Evolutionary conservation across 352 stramenopile species (phyloP), one percentile per base, ranked within the genome.

Genomic region (Globisporangium polare): DNA sequence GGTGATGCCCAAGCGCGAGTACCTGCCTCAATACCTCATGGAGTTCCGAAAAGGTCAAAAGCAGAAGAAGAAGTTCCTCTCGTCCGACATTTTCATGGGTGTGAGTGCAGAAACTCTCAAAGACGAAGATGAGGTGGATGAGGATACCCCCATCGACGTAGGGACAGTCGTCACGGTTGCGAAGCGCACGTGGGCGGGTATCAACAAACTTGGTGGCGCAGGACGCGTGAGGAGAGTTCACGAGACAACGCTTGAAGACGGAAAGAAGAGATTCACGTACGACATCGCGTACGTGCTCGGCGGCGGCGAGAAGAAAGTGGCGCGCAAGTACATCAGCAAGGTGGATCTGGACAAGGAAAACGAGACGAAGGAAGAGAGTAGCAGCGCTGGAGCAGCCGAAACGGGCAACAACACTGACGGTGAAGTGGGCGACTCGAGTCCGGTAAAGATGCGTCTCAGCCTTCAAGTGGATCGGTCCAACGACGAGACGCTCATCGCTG

Each of bases 161-260:
- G 80, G 82, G 1, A 81, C 74, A 0, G 90, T 82, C 22, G 83
- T 93, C 7, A 83, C 74, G 15, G 86, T 95, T 2, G 83, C 77
- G 0, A 92, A 90, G 62, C 82, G 86, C 10, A 95, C 83, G 13
- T 95, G 86, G 86, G 82, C 86, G 33, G 86, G 86, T 2, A 95
- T 95, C 68, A 95, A 95, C 64, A 95, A 93, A 59, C 74, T 92
- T 5, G 86, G 86, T 13, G 86, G 86, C 17, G 78, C 82, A 9
- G 86, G 80, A 33, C 80, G 86, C 33, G 75, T 94, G 37, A 74
- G 74, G 10, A 82, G 78, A 67, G 75, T 86, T 42, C 79, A 87
- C 60, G 69, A 86, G 51, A 62, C 74, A 43, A 73, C 20, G 0
- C 60, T 72, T 1, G 57, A 68, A 2, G 71, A 74, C 15, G 73